Conservation (phyloP, 1,139 yeast species). For the Protomyces inouyei region DNA sequence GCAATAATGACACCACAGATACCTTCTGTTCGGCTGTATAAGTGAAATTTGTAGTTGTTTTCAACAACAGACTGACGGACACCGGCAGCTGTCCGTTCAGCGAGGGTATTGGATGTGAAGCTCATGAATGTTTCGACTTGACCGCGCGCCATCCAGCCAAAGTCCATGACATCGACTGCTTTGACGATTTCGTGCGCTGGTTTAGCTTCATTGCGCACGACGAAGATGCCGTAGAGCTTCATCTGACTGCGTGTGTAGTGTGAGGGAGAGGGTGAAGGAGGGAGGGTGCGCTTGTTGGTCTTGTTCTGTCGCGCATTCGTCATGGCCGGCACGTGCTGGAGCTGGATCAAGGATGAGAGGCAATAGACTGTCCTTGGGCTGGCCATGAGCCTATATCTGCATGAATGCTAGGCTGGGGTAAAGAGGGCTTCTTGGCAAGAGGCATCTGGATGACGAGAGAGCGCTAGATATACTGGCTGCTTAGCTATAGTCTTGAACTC, state of each 20-base stretch:
- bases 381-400: too few relatives aligned
- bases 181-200: constrained; percentile 68
- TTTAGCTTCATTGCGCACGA: constrained; percentile 61
- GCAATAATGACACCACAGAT: constrained; percentile 88
- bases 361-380: too few relatives aligned
- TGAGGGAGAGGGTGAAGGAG: too few relatives aligned
- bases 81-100: constrained; percentile 80
- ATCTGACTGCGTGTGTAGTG: constrained; percentile 40
- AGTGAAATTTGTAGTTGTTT: constrained; percentile 65
- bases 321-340: too few relatives aligned
- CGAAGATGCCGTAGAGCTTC: constrained; percentile 89
- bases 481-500: too few relatives aligned
- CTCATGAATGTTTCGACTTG: constrained; percentile 73
- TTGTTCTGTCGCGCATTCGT: too few relatives aligned
- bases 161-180: constrained; percentile 76
- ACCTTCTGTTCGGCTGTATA: constrained; percentile 85
- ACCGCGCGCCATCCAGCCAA: constrained; percentile 75
- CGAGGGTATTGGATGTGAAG: constrained; percentile 84
- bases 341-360: too few relatives aligned
- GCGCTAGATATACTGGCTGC: too few relatives aligned
- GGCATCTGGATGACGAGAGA: too few relatives aligned
- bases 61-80: constrained; percentile 95
- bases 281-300: too few relatives aligned
- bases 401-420: too few relatives aligned
- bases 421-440: too few relatives aligned